phyloP scores from a whole-genome alignment of 805 yeast species.

The Maudiozyma pseudohumilis region DNA sequence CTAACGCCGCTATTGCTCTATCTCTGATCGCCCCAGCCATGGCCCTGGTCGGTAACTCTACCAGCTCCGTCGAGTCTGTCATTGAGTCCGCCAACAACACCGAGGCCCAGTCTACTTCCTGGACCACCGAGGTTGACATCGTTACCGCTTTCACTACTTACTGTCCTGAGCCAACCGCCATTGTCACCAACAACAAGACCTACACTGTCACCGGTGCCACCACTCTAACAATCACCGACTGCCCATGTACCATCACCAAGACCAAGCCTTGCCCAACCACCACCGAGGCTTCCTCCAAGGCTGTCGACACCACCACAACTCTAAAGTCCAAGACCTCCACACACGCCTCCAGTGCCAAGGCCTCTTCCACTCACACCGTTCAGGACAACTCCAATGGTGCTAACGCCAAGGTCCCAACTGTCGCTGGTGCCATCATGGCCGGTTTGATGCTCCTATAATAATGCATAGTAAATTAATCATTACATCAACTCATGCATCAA shows the following conservation, averaged over 20 bases:
- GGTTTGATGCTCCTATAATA: slow-evolving; percentile 10
- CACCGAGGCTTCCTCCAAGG: neutral
- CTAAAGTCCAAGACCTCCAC: neutral
- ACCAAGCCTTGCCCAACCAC: neutral
- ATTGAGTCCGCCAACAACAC: too few relatives aligned
- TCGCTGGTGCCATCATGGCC: slow-evolving; percentile 10
- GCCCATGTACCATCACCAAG: slow-evolving; percentile 58
- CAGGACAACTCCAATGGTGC: slow-evolving; percentile 6
- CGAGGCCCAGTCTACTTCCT: neutral
- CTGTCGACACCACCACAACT: neutral
- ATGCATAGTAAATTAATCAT: too few relatives aligned
- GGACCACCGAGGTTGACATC: slow-evolving; percentile 26
- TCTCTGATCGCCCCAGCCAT: slow-evolving; percentile 5
- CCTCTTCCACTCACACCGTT: neutral
- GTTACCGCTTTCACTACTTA: slow-evolving; percentile 68
- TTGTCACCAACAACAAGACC: slow-evolving; percentile 56
- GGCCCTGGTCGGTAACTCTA: too few relatives aligned
- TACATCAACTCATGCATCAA: too few relatives aligned
- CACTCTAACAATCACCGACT: slow-evolving; percentile 75
- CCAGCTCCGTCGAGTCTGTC: too few relatives aligned
- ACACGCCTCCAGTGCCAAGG: neutral
- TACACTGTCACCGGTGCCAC: slow-evolving; percentile 69
- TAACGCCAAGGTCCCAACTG: slow-evolving; percentile 9
- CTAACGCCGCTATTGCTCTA: slow-evolving; percentile 5
- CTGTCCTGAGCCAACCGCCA: slow-evolving; percentile 67